These are phyloP conservation scores for Saccharomycopsis synnaedendra DNA, from an alignment of 805 yeast species.

Conservation along the genomic window DNA sequence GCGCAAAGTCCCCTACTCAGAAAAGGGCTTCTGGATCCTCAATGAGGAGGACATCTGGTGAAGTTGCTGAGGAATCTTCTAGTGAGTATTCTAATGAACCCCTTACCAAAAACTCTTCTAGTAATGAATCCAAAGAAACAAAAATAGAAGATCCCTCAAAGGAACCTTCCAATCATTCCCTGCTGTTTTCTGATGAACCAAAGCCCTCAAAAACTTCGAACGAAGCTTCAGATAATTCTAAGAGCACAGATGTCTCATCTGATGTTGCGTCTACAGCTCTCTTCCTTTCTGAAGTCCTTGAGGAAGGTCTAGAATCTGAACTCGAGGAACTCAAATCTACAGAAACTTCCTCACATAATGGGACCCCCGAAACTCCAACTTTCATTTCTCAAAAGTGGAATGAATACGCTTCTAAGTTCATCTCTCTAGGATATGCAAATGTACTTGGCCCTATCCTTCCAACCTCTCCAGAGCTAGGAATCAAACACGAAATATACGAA, in stretches of 20 bases:
- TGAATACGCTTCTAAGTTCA: constrained; percentile 43
- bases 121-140: no score
- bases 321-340: constrained; percentile 6
- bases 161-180: no score
- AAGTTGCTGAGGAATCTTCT: constrained; percentile 41
- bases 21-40: no score
- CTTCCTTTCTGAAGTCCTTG: constrained; percentile 34
- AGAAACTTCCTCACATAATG: constrained; percentile 12
- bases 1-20: no score
- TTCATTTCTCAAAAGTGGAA: constrained; percentile 45
- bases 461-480: constrained; percentile 24
- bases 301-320: constrained; percentile 17
- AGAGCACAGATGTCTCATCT: no score
- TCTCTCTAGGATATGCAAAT: constrained; percentile 33
- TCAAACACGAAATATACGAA: constrained; percentile 31
- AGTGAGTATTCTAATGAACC: no score
- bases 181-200: no score
- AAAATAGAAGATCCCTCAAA: no score
- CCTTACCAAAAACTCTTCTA: no score
- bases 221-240: no score
- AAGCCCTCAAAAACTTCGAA: no score
- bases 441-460: constrained; percentile 51
- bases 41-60: constrained; percentile 19
- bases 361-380: constrained; percentile 16
- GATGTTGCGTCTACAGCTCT: constrained; percentile 19